A percentile compares a stretch with the other conserved stretches of the same genome.
Evolutionary conservation across 2,329 filamentous ascomycete genomes (phyloP).

Genomic region (Diaporthe sp.): DNA sequence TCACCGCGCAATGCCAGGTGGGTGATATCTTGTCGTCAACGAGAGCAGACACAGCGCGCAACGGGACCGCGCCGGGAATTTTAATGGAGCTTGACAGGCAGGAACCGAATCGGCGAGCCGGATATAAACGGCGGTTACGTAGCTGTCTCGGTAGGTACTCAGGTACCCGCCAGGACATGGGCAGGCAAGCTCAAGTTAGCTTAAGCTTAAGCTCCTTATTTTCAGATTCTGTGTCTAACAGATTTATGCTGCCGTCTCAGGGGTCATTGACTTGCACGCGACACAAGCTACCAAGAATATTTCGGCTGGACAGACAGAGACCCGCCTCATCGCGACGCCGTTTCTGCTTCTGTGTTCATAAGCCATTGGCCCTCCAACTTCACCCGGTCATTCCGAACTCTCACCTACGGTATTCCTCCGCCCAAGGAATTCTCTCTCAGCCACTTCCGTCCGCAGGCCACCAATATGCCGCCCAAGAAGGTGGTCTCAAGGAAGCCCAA

Average conservation of each 20-base stretch:
- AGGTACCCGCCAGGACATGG: neutral
- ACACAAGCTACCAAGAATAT: neutral
- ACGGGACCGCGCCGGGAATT: conserved; percentile 27
- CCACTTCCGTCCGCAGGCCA: neutral
- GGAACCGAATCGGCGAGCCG: conserved; percentile 23
- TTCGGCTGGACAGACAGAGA: neutral
- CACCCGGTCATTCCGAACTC: neutral
- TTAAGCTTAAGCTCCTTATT: neutral
- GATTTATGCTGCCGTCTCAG: neutral
- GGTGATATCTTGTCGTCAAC: neutral
- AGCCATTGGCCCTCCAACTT: neutral
- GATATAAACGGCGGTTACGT: neutral
- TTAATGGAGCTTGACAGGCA: conserved; percentile 11
- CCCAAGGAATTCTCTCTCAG: neutral
- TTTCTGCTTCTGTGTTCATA: neutral
- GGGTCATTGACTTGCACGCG: neutral
- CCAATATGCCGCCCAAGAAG: conserved; percentile 49
- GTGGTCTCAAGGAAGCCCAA: conserved; percentile 48
- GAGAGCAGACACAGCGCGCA: conserved; percentile 17
- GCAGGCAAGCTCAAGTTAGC: conserved; percentile 16
- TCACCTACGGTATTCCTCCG: neutral
- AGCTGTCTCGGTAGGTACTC: neutral
- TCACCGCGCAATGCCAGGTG: neutral
- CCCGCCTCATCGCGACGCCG: neutral
- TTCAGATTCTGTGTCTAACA: neutral